phyloP scores from a whole-genome alignment of 2,329 filamentous ascomycete genomes.

The Clarireedia monteithiana region DNA sequence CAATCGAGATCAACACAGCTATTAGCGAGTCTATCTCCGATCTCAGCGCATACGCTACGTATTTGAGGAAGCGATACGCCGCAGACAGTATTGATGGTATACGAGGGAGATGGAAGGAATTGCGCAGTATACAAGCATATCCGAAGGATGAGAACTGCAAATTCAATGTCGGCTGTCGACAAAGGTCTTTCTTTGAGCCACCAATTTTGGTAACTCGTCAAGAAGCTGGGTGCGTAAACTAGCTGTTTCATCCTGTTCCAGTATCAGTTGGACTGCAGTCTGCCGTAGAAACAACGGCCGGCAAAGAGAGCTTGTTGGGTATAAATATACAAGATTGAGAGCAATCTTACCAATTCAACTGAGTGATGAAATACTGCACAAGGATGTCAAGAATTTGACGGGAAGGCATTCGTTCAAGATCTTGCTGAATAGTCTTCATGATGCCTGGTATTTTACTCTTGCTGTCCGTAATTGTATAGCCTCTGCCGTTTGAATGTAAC shows the following conservation, averaged over 20 bases:
- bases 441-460: neutral
- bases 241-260: neutral
- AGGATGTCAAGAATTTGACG: neutral
- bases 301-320: neutral
- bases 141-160: neutral
- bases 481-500: neutral
- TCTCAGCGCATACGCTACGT: neutral
- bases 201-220: neutral
- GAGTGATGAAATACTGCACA: neutral
- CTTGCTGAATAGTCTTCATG: neutral
- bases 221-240: neutral
- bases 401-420: neutral
- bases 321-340: neutral
- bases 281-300: neutral
- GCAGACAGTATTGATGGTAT: neutral
- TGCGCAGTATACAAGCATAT: neutral
- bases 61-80: neutral
- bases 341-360: neutral
- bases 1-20: neutral
- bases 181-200: neutral
- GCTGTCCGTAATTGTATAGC: neutral
- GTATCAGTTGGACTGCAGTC: neutral
- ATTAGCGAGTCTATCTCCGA: neutral
- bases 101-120: neutral
- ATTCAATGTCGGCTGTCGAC: neutral